Percentiles rank a stretch among this genome's conserved stretches.
phyloP scores from a whole-genome alignment of 1,139 yeast genomes.

The Eremothecium cymbalariae region DNA sequence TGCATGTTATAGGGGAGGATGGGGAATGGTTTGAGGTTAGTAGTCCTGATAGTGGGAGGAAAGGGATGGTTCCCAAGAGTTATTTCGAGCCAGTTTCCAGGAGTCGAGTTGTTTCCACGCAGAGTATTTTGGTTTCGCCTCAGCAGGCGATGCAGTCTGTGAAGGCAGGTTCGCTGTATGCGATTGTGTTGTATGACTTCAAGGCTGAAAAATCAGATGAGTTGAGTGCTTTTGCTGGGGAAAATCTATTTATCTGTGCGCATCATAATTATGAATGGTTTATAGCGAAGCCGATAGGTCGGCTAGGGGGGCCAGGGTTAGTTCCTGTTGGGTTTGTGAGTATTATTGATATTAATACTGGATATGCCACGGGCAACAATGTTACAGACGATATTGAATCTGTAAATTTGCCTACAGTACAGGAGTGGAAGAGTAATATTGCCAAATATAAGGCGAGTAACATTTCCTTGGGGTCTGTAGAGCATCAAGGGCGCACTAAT shows the following conservation, averaged over 20 bases:
- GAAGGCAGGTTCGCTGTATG: constrained; percentile 42
- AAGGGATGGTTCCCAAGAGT: constrained; percentile 82
- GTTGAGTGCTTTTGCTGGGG: constrained; percentile 75
- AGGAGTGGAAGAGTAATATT: constrained; percentile 87
- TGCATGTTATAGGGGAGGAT: constrained; percentile 65
- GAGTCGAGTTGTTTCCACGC: constrained; percentile 12
- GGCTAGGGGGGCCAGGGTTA: constrained; percentile 94
- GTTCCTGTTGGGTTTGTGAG: constrained; percentile 89
- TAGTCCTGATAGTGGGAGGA: constrained; percentile 68
- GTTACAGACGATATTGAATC: constrained; percentile 49
- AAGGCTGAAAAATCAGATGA: constrained; percentile 87
- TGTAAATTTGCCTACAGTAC: constrained; percentile 80
- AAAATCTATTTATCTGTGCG: constrained; percentile 85
- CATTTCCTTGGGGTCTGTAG: constrained; percentile 51
- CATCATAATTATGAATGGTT: constrained; percentile 97
- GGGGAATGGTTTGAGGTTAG: constrained; percentile 80
- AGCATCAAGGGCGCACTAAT: constrained; percentile 15
- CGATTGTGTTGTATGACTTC: constrained; percentile 70
- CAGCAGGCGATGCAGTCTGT: constrained; percentile 13
- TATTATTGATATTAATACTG: constrained; percentile 67
- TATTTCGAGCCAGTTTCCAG: constrained; percentile 58
- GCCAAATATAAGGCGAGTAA: constrained; percentile 89
- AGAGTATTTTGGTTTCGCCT: constrained; percentile 12
- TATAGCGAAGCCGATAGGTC: constrained; percentile 90
- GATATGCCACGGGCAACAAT: constrained; percentile 41